Evolutionary conservation across 1,284 basidiomycete species (phyloP).

Genomic region (Moesziomyces parantarcticus): DNA sequence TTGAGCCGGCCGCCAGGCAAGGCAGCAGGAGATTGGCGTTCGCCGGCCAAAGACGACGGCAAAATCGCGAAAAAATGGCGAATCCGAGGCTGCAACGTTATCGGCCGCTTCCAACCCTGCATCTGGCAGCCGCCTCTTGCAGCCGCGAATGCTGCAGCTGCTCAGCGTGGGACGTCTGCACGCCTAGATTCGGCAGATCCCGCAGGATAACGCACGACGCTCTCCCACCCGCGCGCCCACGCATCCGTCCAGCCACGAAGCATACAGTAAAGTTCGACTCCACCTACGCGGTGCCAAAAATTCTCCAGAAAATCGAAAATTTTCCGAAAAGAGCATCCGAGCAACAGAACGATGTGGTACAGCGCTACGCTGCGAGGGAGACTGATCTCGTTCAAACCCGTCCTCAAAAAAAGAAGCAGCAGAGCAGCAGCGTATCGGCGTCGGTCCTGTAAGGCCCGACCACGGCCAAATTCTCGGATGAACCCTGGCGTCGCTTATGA

Average conservation of each 20-base stretch:
- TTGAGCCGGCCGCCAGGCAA: neutral
- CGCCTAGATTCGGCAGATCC: neutral
- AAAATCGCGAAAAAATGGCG: neutral
- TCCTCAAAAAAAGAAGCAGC: too few relatives aligned
- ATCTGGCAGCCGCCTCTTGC: neutral
- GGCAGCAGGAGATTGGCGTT: neutral
- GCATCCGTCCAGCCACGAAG: neutral
- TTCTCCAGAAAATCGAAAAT: neutral
- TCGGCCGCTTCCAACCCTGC: neutral
- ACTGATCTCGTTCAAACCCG: too few relatives aligned
- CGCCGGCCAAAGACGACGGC: neutral
- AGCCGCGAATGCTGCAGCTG: neutral
- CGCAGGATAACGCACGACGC: neutral
- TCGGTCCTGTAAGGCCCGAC: constrained; percentile 6
- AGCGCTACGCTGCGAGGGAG: neutral
- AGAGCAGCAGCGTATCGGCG: neutral
- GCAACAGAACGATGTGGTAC: neutral
- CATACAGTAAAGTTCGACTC: neutral
- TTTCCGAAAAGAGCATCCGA: neutral
- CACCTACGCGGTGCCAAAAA: neutral
- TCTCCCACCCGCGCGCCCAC: too few relatives aligned
- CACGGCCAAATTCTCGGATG: constrained; percentile 30
- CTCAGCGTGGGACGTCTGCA: neutral
- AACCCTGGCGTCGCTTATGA: constrained; percentile 5
- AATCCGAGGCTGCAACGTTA: neutral